Evolutionary conservation across 768 basidiomycete genomes (phyloP).

Genomic region (Russula ochroleuca): DNA sequence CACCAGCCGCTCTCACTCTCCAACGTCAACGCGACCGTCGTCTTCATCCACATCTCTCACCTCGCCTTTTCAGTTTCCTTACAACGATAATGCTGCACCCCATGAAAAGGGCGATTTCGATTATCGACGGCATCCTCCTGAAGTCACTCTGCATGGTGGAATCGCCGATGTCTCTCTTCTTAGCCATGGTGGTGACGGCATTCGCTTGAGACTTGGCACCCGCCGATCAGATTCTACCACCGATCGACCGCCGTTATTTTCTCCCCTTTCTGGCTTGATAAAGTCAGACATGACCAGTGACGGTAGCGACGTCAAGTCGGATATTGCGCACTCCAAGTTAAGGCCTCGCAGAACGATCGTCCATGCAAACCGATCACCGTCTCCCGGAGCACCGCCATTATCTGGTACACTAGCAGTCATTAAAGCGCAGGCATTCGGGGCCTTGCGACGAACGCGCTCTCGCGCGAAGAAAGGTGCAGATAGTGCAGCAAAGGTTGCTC

Average conservation of each 20-base stretch:
- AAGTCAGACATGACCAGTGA: slow-evolving; percentile 53
- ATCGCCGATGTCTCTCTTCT: slow-evolving; percentile 65
- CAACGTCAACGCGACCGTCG: slow-evolving; percentile 58
- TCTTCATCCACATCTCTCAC: slow-evolving; percentile 60
- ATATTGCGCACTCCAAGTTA: slow-evolving; percentile 38
- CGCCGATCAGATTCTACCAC: slow-evolving; percentile 47
- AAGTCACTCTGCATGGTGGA: slow-evolving; percentile 69
- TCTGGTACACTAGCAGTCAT: slow-evolving; percentile 85
- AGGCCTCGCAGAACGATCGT: slow-evolving; percentile 27
- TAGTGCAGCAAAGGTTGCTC: slow-evolving; percentile 66
- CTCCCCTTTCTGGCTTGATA: slow-evolving; percentile 45
- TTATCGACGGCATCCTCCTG: slow-evolving; percentile 57
- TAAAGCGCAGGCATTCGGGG: slow-evolving; percentile 87
- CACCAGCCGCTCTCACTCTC: slow-evolving; percentile 68
- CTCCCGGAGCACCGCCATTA: slow-evolving; percentile 46
- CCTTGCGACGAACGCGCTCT: slow-evolving; percentile 71
- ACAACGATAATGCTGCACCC: slow-evolving; percentile 48
- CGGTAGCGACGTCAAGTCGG: slow-evolving; percentile 37
- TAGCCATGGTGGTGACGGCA: slow-evolving; percentile 48
- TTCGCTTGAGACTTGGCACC: slow-evolving; percentile 55
- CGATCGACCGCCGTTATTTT: slow-evolving; percentile 47
- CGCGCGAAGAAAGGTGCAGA: slow-evolving; percentile 70
- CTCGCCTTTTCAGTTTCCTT: slow-evolving; percentile 63
- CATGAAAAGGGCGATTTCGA: slow-evolving; percentile 63
- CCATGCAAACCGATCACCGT: slow-evolving; percentile 40